phyloP scores from a whole-genome alignment of 2,329 filamentous ascomycete species.

The Fusarium subtropicale region DNA sequence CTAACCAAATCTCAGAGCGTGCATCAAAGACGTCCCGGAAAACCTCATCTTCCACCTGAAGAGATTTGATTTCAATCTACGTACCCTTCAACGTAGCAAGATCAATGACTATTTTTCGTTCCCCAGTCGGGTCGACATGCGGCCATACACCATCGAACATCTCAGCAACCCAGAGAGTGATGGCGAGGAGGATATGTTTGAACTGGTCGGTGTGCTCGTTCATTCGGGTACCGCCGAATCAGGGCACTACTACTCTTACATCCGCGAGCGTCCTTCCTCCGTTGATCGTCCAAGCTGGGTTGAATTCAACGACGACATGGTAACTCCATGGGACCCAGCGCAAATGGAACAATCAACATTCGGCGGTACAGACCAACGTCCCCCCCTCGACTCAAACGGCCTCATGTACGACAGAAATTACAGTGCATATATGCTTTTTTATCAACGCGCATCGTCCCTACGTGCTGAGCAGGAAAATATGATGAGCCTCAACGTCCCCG shows the following conservation, averaged over 20 bases:
- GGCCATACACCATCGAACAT: conserved; percentile 88
- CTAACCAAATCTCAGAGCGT: conserved; percentile 68
- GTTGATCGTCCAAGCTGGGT: conserved; percentile 73
- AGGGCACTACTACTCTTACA: conserved; percentile 97
- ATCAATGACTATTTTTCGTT: conserved; percentile 97
- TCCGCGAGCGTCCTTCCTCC: conserved; percentile 78
- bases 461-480: conserved; percentile 63
- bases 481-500: conserved; percentile 45
- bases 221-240: conserved; percentile 93
- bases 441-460: conserved; percentile 81
- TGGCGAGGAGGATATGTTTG: conserved; percentile 79
- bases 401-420: conserved; percentile 73
- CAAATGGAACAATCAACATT: conserved; percentile 83
- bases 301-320: conserved; percentile 93
- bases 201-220: conserved; percentile 93
- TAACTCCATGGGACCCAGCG: conserved; percentile 78
- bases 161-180: conserved; percentile 72
- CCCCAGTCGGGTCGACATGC: conserved; percentile 84
- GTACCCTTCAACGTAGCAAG: conserved; percentile 84
- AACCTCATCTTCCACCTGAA: conserved; percentile 97
- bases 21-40: conserved; percentile 90
- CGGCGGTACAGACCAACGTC: conserved; percentile 73
- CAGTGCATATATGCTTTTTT: conserved; percentile 99
- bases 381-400: conserved; percentile 59
- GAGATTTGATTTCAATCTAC: conserved; percentile 83